Conservation (phyloP, 441 rosid species). For the Viola pubescens region DNA sequence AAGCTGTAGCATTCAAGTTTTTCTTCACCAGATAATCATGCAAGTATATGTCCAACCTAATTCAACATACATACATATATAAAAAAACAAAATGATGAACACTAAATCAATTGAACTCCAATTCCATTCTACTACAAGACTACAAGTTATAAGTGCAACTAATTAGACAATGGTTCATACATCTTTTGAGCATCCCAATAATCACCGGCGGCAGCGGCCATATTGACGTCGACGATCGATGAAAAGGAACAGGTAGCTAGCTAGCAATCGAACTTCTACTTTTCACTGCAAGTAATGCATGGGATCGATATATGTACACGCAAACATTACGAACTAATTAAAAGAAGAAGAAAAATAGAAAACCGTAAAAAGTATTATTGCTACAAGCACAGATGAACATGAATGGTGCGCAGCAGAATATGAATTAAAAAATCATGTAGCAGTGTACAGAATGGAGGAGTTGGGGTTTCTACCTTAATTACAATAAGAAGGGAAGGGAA, state of each 20-base stretch:
- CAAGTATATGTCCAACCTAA: conserved; percentile 44
- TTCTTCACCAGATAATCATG: conserved; percentile 46
- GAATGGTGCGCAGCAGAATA: no score
- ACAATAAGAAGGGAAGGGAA: neutral
- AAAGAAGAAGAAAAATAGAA: no score
- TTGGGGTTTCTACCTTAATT: no score
- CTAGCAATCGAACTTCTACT: conserved; percentile 1
- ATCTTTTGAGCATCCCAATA: conserved; percentile 19
- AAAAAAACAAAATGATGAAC: neutral
- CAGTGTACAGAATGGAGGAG: no score
- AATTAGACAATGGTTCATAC: conserved; percentile 16
- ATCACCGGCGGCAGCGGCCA: neutral
- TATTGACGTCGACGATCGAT: conserved; percentile 4
- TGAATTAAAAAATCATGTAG: no score
- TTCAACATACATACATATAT: conserved; percentile 1
- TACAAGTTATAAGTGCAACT: no score
- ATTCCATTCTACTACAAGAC: no score
- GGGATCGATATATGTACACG: no score
- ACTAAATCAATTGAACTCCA: neutral
- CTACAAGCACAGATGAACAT: no score
- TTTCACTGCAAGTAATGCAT: no score
- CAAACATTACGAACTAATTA: no score
- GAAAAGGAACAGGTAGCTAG: neutral
- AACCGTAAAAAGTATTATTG: no score
- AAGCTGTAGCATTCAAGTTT: conserved; percentile 37